Percentiles rank a stretch among this genome's conserved stretches.
Conservation (phyloP, 2,329 filamentous ascomycete species). For the Biscogniauxia marginata region DNA sequence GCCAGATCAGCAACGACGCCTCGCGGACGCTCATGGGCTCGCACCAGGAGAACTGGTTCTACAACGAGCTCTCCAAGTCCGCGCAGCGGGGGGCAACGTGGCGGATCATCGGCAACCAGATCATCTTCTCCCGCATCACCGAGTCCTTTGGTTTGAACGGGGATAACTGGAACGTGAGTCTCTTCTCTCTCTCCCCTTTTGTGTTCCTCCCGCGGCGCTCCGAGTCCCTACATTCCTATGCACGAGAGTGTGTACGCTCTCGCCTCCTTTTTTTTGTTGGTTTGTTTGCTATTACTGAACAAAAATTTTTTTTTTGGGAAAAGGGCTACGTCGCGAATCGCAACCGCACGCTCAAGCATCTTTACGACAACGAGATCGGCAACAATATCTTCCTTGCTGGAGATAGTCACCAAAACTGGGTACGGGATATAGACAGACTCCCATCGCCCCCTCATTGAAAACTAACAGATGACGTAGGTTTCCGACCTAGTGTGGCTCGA, state of each 20-base stretch:
- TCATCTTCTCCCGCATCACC: constrained; percentile 59
- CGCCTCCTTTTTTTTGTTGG: too few species aligned
- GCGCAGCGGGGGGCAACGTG: constrained; percentile 65
- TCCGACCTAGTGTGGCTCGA: constrained; percentile 59
- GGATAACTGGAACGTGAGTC: constrained; percentile 38
- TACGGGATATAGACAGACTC: constrained; percentile 30
- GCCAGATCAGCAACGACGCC: constrained; percentile 62
- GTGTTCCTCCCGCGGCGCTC: too few species aligned
- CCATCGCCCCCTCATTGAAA: neutral
- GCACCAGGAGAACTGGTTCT: constrained; percentile 74
- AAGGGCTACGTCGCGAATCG: constrained; percentile 68
- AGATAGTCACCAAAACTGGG: constrained; percentile 68
- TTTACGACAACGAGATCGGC: constrained; percentile 66
- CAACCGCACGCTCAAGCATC: constrained; percentile 66
- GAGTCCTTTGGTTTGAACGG: constrained; percentile 32
- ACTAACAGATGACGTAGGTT: constrained; percentile 24
- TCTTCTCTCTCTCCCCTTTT: constrained; percentile 6
- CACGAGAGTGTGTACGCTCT: too few species aligned
- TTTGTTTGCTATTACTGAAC: too few species aligned
- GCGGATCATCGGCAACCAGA: constrained; percentile 70
- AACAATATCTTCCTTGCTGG: constrained; percentile 75
- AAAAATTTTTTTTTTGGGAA: too few species aligned
- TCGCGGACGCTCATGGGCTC: constrained; percentile 69
- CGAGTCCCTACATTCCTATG: too few species aligned
- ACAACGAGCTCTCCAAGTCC: constrained; percentile 55